These are phyloP conservation scores for Tetrapisispora iriomotensis DNA, from an alignment of 805 yeast species.

Conservation along the genomic window DNA sequence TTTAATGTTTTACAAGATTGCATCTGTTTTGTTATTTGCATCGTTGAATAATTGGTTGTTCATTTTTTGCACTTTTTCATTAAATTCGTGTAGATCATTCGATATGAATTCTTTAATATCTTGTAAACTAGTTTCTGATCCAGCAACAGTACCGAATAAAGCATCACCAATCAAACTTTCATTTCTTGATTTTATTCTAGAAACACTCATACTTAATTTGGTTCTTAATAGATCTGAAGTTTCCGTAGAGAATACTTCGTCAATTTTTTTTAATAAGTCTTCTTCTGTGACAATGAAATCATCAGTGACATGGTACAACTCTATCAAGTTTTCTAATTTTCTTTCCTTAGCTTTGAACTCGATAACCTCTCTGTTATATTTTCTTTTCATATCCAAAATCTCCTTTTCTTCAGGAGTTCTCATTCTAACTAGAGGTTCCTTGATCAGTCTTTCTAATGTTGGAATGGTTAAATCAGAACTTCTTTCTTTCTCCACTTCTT, in stretches of 20 bases:
- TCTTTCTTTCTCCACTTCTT: slow-evolving; percentile 14
- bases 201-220: slow-evolving; percentile 11
- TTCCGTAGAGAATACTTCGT: slow-evolving; percentile 18
- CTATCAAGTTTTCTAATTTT: slow-evolving; percentile 49
- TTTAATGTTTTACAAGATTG: not conserved
- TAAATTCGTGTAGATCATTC: slow-evolving; percentile 26
- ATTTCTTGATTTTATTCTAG: slow-evolving; percentile 11
- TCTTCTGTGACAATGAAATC: slow-evolving; percentile 64
- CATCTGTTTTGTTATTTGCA: not conserved
- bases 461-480: slow-evolving; percentile 58
- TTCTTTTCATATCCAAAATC: slow-evolving; percentile 47
- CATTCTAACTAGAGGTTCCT: slow-evolving; percentile 61
- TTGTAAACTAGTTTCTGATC: slow-evolving; percentile 28
- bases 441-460: slow-evolving; percentile 56
- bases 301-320: slow-evolving; percentile 60
- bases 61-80: slow-evolving; percentile 17
- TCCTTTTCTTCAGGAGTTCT: slow-evolving; percentile 64
- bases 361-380: slow-evolving; percentile 51
- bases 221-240: slow-evolving; percentile 15
- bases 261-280: slow-evolving; percentile 35
- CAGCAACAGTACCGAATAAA: slow-evolving; percentile 30
- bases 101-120: slow-evolving; percentile 29
- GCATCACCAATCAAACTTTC: slow-evolving; percentile 27
- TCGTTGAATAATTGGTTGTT: not conserved
- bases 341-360: slow-evolving; percentile 44